A percentile compares a stretch with the other conserved stretches of the same genome.
Evolutionary conservation across 2,329 filamentous ascomycete genomes (phyloP).

Genomic region (Aaosphaeria pasadenensis): DNA sequence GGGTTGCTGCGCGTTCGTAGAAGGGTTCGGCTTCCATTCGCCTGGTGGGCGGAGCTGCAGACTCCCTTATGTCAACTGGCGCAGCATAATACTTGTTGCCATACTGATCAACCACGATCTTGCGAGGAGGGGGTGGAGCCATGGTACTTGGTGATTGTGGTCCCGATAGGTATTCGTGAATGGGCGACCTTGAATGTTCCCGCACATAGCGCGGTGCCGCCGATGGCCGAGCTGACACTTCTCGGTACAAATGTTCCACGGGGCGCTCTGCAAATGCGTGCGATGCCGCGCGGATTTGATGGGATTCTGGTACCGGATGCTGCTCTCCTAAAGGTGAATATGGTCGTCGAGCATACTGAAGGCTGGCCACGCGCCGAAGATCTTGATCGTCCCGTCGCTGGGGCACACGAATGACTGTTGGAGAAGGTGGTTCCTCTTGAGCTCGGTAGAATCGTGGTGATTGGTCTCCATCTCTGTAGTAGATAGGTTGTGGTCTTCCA

Average conservation of each 20-base stretch:
- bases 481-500: conserved; percentile 44
- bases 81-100: conserved; percentile 74
- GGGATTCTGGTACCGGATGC: conserved; percentile 38
- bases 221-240: conserved; percentile 36
- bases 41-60: conserved; percentile 50
- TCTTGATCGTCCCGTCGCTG: conserved; percentile 45
- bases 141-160: conserved; percentile 41
- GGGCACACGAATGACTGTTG: conserved; percentile 37
- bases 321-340: conserved; percentile 38
- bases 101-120: conserved; percentile 77
- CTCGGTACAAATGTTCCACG: conserved; percentile 32
- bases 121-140: conserved; percentile 51
- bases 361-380: conserved; percentile 46
- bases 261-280: conserved; percentile 42
- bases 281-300: conserved; percentile 39
- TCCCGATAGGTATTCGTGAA: conserved; percentile 37
- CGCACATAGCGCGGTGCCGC: conserved; percentile 37
- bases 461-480: conserved; percentile 40
- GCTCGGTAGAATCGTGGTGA: conserved; percentile 41
- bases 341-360: conserved; percentile 46
- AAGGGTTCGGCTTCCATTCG: conserved; percentile 55
- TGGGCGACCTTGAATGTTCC: conserved; percentile 42
- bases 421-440: conserved; percentile 38
- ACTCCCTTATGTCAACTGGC: conserved; percentile 49
- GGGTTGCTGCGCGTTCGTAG: conserved; percentile 63